A percentile compares a stretch with the other conserved stretches of the same genome.
These are phyloP conservation scores for Chaetothyriales sp. DNA, from an alignment of 2,329 filamentous ascomycete genomes.

Conservation along the genomic window DNA sequence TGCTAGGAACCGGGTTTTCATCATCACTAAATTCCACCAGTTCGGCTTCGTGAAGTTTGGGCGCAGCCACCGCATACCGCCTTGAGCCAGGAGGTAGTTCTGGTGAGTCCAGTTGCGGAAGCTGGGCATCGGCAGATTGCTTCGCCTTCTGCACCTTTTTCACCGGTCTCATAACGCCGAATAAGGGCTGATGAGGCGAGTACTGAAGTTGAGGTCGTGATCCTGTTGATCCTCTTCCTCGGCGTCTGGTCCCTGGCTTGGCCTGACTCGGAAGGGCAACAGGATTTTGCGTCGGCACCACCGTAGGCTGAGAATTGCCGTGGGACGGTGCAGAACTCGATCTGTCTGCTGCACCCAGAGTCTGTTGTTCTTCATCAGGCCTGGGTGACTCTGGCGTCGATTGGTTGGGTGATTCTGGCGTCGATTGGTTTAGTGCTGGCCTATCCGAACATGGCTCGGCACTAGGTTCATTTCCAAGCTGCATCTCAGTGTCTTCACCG, in stretches of 20 bases:
- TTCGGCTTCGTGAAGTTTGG: background rate
- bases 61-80: background rate
- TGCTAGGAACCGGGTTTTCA: background rate
- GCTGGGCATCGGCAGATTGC: background rate
- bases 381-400: background rate
- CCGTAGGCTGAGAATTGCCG: background rate
- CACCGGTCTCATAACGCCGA: background rate
- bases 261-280: background rate
- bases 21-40: background rate
- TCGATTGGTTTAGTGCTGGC: background rate
- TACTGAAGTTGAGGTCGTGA: background rate
- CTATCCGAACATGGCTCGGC: background rate
- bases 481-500: background rate
- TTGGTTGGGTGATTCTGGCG: background rate
- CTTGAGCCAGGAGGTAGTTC: background rate
- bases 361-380: background rate
- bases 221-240: background rate
- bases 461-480: background rate
- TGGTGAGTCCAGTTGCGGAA: background rate
- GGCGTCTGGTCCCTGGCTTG: background rate
- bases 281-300: background rate
- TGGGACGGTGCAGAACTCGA: background rate
- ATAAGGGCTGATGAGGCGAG: background rate
- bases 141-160: background rate
- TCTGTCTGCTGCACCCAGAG: background rate